Evolutionary conservation across 2,329 filamentous ascomycete species (phyloP), one percentile per base, ranked within the genome.

Genomic region (Diaporthe sp.): DNA sequence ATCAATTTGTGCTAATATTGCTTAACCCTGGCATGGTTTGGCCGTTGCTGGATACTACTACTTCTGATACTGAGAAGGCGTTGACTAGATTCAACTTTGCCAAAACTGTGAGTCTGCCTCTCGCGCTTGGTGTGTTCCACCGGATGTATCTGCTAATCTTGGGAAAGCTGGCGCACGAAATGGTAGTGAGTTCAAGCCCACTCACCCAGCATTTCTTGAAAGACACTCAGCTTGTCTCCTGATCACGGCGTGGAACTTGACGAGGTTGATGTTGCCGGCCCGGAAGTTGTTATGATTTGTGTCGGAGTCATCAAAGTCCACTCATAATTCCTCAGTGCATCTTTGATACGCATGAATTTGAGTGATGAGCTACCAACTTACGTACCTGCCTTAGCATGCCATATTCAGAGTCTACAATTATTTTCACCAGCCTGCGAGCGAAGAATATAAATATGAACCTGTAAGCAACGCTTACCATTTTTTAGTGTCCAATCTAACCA

Each of bases 191-290:
- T 68, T 13, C 3, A 54, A 13, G 15, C 15, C 10, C 9, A 4
- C 22, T n/a, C 5, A 19, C 28, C 13, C 7, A 17, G 30, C 0
- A n/a, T 40, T 40, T 1, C 22, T 38, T 0, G 19, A 0, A 13
- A 8, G 42, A n/a, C 8, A 57, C 1, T 1, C 22, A 12, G 1
- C 13, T 57, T 35, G 54, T 33, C 30, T 35, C 3, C 13, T 38
- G 19, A n/a, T n/a, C n/a, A n/a, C n/a, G n/a, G n/a, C 22, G 6
- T 17, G 38, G 19, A 19, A 19, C 7, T 25, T 13, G 54, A 22
- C 25, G 6, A 68, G 64, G 47, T 54, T 10, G 1, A 47, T 28
- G 4, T 22, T 45, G n/a, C 9, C 45, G 22, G 22, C 22, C n/a
- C 30, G 22, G 42, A 6, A 7, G 9, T 22, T 25, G 3, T 10